Conservation (phyloP, 345 rosid species). For the Ceriops decandra region DNA sequence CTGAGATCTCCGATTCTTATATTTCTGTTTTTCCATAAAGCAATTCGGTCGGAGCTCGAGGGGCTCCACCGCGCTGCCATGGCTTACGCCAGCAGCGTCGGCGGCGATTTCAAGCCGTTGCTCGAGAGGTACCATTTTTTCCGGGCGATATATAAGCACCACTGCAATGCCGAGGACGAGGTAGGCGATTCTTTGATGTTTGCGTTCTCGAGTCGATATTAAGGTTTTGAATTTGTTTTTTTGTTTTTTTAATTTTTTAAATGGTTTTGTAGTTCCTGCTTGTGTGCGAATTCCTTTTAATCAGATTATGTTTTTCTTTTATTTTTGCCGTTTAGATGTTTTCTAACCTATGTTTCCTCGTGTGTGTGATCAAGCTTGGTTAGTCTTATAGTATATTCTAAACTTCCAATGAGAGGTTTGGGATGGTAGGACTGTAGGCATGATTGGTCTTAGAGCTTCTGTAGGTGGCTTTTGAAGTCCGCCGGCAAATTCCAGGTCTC, state of each 20-base stretch:
- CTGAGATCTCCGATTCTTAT: conserved; percentile 61
- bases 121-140: conserved; percentile 46
- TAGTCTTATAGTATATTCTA: too few species aligned
- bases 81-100: conserved; percentile 46
- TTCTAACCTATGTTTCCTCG: too few species aligned
- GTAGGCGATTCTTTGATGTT: conserved; percentile 24
- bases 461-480: conserved; percentile 7
- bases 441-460: conserved; percentile 1
- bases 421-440: neutral
- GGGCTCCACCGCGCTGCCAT: conserved; percentile 57
- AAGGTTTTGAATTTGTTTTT: neutral
- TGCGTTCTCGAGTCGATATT: neutral
- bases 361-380: too few species aligned
- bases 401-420: too few species aligned
- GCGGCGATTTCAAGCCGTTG: conserved; percentile 44
- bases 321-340: too few species aligned
- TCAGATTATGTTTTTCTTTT: too few species aligned
- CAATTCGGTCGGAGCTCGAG: conserved; percentile 61
- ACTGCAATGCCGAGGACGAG: conserved; percentile 77
- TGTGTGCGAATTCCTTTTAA: too few species aligned
- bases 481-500: neutral
- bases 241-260: neutral
- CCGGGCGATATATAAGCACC: conserved; percentile 59
- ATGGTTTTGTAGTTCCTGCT: too few species aligned
- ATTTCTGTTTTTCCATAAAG: conserved; percentile 66